These are phyloP conservation scores for Aspergillus fructus DNA, from an alignment of 2,329 filamentous ascomycete species.

Conservation along the genomic window DNA sequence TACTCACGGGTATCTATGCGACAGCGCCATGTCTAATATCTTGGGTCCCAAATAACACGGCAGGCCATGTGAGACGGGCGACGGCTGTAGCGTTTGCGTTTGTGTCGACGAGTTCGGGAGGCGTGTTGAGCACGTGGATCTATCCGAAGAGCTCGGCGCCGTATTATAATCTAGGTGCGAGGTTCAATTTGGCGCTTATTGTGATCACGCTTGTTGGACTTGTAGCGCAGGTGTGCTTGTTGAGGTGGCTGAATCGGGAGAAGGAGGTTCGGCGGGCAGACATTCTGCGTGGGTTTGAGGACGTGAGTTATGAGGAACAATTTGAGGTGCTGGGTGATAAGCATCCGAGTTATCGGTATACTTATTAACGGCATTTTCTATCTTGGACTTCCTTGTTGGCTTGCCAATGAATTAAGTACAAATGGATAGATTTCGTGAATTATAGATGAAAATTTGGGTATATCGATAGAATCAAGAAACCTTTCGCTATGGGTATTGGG, in stretches of 20 bases:
- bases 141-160: conserved; percentile 14
- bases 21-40: conserved; percentile 14
- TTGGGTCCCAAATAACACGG: conserved; percentile 16
- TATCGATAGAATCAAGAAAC: background rate
- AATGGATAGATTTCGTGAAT: no score
- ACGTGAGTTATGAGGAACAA: conserved; percentile 11
- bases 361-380: background rate
- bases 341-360: conserved; percentile 17
- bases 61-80: conserved; percentile 5
- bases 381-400: no score
- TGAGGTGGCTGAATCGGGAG: conserved; percentile 8
- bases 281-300: conserved; percentile 7
- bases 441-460: no score
- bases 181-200: conserved; percentile 11
- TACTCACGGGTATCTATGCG: conserved; percentile 13
- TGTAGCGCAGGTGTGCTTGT: conserved; percentile 7
- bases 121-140: conserved; percentile 15
- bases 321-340: conserved; percentile 12
- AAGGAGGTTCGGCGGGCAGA: background rate
- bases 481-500: background rate
- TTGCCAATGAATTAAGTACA: no score
- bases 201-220: conserved; percentile 7
- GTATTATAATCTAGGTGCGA: conserved; percentile 7
- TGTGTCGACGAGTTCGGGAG: conserved; percentile 10
- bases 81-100: conserved; percentile 13